Evolutionary conservation across 2,329 filamentous ascomycete genomes (phyloP), one percentile per base, ranked within the genome.

Genomic region (Cladosporium cucumerinum): DNA sequence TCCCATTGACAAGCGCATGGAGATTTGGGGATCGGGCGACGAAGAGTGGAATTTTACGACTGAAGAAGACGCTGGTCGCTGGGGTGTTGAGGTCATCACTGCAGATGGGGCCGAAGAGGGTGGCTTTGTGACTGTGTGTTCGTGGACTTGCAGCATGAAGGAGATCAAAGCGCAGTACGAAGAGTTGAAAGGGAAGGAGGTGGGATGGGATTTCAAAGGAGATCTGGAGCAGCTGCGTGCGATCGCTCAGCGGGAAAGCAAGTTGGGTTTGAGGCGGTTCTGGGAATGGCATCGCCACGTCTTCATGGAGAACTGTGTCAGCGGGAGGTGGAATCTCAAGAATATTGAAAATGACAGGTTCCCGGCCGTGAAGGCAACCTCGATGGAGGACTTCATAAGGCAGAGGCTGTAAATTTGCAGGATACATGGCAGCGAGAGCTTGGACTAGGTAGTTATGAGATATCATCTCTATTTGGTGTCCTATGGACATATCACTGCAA

Each of bases 371-470:
- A 66, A 49, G 34, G 21, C 52, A 18, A 64, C 61, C 7, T 59
- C 34, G 14, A 23, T 66, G 52, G 59, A 62, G 39, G 21, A 64
- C 6, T 64, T 66, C 49, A 36, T 66, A 11, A 60, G 43, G 32
- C 28, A 66, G 51, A 55, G 28, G 28, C 51, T 55, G 51, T 55
- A n/a, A 46, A 21, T 4, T 12, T 11, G 8, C 11, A 21, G 39
- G 3, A 46, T n/a, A 21, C n/a, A 21, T 46, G 7, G n/a, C n/a
- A 21, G n/a, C 16, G 39, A 16, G 5, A 46, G 8, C 18, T 3
- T n/a, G 36, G 2, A n/a, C 18, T 43, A 8, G 18, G 36, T n/a
- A 10, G 10, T 0, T 3, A 43, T n/a, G 16, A 39, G 16, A 43
- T 43, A 3, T 10, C 3, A 0, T 21, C 39, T 11, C 16, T 46